A percentile compares a stretch with the other conserved stretches of the same genome.
Evolutionary conservation across 352 stramenopile species (phyloP).

Genomic region (Globisporangium yorkense): DNA sequence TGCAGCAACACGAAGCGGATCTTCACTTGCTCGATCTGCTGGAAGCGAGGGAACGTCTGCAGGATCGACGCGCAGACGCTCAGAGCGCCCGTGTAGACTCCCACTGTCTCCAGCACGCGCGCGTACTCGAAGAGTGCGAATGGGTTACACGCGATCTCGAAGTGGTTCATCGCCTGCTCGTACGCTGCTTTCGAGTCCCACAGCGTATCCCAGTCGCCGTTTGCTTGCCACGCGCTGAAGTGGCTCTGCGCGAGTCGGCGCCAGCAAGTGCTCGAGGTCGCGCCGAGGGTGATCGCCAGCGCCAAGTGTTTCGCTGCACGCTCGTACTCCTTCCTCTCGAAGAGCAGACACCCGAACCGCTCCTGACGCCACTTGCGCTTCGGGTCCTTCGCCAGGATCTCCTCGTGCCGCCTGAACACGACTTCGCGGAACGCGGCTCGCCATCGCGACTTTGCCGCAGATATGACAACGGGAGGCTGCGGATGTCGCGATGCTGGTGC

Average conservation of each 20-base stretch:
- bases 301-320: constrained; percentile 37
- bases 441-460: constrained; percentile 24
- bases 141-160: constrained; percentile 47
- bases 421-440: constrained; percentile 32
- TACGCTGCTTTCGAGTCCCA: constrained; percentile 57
- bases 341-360: constrained; percentile 50
- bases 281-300: constrained; percentile 44
- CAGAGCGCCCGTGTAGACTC: constrained; percentile 38
- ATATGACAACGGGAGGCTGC: neutral
- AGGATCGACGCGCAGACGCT: constrained; percentile 43
- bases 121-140: constrained; percentile 46
- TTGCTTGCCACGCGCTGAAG: constrained; percentile 33
- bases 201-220: constrained; percentile 48
- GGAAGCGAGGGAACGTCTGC: constrained; percentile 47
- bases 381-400: constrained; percentile 49
- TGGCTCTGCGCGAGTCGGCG: constrained; percentile 51
- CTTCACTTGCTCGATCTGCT: constrained; percentile 28
- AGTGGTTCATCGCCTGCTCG: constrained; percentile 42
- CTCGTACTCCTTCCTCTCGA: constrained; percentile 29
- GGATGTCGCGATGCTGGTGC: neutral
- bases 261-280: constrained; percentile 37
- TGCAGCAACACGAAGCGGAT: constrained; percentile 52
- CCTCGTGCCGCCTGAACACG: constrained; percentile 48
- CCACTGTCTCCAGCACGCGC: constrained; percentile 42
- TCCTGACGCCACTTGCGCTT: constrained; percentile 64